These are phyloP conservation scores for Fraxinus greggii DNA, from an alignment of 305 asterid species.

Conservation along the genomic window DNA sequence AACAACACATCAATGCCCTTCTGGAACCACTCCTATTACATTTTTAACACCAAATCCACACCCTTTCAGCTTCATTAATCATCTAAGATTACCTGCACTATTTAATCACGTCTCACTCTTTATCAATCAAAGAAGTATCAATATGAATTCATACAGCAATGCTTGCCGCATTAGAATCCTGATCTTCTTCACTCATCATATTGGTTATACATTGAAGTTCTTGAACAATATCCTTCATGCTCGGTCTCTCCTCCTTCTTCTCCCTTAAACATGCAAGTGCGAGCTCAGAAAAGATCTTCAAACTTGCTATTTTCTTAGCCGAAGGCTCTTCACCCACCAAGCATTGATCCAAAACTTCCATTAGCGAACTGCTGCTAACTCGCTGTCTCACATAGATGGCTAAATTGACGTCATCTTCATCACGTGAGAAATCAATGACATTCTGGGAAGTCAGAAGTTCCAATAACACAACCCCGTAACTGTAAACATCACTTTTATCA, in stretches of 20 bases:
- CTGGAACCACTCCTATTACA: not conserved
- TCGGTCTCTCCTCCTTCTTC: conserved; percentile 43
- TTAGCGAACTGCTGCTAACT: conserved; percentile 26
- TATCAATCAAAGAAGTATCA: not conserved
- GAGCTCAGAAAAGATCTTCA: conserved; percentile 29
- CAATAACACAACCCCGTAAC: conserved; percentile 44
- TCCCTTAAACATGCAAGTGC: conserved; percentile 44
- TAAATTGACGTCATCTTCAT: conserved; percentile 33
- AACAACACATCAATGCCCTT: not conserved
- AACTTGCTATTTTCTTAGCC: conserved; percentile 10
- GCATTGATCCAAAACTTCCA: conserved; percentile 38
- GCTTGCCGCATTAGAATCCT: not conserved
- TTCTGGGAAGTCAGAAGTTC: conserved; percentile 44
- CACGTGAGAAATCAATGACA: conserved; percentile 40
- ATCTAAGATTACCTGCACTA: not conserved
- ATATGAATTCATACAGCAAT: not conserved
- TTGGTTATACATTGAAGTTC: conserved; percentile 32
- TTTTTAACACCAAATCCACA: conserved; percentile 2
- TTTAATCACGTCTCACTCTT: not conserved
- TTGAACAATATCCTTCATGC: conserved; percentile 42
- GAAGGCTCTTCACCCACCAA: conserved; percentile 32
- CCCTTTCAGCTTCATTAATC: not conserved
- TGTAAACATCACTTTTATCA: conserved; percentile 49
- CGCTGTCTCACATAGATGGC: conserved; percentile 33
- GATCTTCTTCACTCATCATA: conserved; percentile 21